Evolutionary conservation across 345 rosid species (phyloP).

Genomic region (Eucalyptus pauciflora): DNA sequence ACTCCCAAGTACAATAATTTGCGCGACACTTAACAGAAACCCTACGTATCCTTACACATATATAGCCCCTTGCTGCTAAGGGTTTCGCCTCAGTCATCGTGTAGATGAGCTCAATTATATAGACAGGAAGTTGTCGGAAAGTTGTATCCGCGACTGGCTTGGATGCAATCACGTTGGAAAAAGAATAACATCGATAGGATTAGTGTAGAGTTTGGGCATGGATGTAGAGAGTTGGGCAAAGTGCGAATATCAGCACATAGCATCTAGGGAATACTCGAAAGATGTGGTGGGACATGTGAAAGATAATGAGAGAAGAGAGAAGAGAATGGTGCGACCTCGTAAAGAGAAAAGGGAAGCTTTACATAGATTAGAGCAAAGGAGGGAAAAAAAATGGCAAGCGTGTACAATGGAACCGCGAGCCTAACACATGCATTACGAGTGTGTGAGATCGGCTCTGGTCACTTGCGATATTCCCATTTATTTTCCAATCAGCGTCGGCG

Average conservation of each 20-base stretch:
- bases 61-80: not conserved
- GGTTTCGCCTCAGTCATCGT: not conserved
- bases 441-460: not conserved
- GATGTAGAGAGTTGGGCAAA: not conserved
- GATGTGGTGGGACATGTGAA: not conserved
- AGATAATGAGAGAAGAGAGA: not conserved
- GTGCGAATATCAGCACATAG: not conserved
- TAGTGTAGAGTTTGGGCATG: not conserved
- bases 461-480: not conserved
- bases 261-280: not conserved
- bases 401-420: conserved; percentile 8
- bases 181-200: not conserved
- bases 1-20: not conserved
- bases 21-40: not conserved
- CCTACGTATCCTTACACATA: not conserved
- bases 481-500: not conserved
- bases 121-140: not conserved
- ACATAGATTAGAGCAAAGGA: not conserved
- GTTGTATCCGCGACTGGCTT: not conserved
- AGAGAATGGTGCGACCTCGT: not conserved
- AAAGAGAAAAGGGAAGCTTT: not conserved
- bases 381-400: not conserved
- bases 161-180: not conserved
- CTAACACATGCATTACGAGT: not conserved
- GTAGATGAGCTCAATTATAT: not conserved